Percentiles rank a stretch among this genome's conserved stretches.
Conservation (phyloP, 495 filamentous ascomycete genomes). For the Aspergillus carlsbadensis region DNA sequence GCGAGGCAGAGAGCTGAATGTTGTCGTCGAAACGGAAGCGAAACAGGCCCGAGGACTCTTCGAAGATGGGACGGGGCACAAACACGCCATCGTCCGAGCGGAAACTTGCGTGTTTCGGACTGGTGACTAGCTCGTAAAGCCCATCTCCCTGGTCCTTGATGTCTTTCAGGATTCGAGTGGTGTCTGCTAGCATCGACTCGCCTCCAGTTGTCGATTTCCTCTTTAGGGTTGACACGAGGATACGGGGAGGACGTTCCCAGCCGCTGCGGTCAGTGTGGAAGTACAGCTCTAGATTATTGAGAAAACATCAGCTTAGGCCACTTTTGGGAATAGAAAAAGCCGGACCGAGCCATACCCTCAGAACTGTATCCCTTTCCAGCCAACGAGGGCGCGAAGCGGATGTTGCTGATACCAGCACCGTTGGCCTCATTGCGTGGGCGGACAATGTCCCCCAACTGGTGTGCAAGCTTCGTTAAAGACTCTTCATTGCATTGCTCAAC, state of each 20-base stretch:
- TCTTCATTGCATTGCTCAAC: slow-evolving; percentile 10
- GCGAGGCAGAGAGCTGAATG: slow-evolving; percentile 12
- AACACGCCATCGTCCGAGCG: slow-evolving; percentile 10
- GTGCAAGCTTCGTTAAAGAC: slow-evolving; percentile 3
- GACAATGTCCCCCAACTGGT: slow-evolving; percentile 8
- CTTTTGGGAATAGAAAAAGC: not conserved
- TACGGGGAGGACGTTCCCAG: slow-evolving; percentile 7
- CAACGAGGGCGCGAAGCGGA: slow-evolving; percentile 2
- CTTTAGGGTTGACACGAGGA: slow-evolving; percentile 10
- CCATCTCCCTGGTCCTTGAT: slow-evolving; percentile 3
- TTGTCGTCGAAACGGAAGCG: slow-evolving; percentile 17
- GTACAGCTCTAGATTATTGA: slow-evolving; percentile 5
- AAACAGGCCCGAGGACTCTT: slow-evolving; percentile 5
- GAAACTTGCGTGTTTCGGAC: slow-evolving; percentile 11
- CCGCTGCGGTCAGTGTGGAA: slow-evolving; percentile 15
- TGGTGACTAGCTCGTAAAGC: slow-evolving; percentile 6
- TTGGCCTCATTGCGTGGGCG: slow-evolving; percentile 9
- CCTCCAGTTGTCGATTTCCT: slow-evolving; percentile 8
- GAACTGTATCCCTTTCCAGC: slow-evolving; percentile 7
- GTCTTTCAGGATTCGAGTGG: not conserved
- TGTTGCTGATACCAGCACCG: slow-evolving; percentile 10
- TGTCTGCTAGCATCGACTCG: slow-evolving; percentile 8
- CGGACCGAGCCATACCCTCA: not conserved
- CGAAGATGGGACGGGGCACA: slow-evolving; percentile 12
- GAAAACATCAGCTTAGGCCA: not conserved